A percentile compares a stretch with the other conserved stretches of the same genome.
Conservation (phyloP, 768 basidiomycete species). For the Pisolithus marmoratus region DNA sequence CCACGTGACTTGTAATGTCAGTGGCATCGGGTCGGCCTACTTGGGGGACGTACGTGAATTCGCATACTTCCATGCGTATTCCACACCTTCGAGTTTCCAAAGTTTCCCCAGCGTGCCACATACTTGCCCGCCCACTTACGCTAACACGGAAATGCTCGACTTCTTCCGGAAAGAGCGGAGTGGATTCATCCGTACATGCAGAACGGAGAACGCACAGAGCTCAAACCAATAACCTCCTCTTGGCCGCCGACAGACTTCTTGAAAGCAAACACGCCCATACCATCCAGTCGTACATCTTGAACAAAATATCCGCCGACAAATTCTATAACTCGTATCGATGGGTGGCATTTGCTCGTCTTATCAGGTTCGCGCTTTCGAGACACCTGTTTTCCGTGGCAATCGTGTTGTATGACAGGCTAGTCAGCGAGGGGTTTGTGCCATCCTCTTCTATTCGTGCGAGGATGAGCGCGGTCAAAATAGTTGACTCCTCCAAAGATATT, state of each 20-base stretch:
- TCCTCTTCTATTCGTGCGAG: conserved; percentile 34
- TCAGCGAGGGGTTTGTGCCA: conserved; percentile 33
- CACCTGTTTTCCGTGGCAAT: conserved; percentile 34
- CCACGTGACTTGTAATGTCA: no score
- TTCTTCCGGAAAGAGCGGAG: no score
- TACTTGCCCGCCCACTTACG: no score
- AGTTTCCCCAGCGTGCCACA: no score
- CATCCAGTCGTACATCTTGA: conserved; percentile 19
- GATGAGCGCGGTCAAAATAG: conserved; percentile 33
- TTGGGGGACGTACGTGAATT: no score
- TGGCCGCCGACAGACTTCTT: conserved; percentile 23
- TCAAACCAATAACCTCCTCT: conserved; percentile 21
- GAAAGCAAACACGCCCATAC: conserved; percentile 15
- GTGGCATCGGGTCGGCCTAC: no score
- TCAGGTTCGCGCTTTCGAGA: conserved; percentile 38
- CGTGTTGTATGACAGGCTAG: conserved; percentile 38
- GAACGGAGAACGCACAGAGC: conserved; percentile 15
- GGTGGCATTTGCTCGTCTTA: conserved; percentile 32
- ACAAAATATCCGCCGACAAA: conserved; percentile 15
- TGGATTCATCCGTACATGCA: neutral
- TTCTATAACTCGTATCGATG: conserved; percentile 26
- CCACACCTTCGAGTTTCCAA: no score
- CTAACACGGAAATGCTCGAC: no score
- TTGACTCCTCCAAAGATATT: conserved; percentile 3
- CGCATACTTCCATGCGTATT: no score